Base-by-base conservation (phyloP, 2,329 filamentous ascomycete genomes). In the Trichoderma sp. region DNA sequence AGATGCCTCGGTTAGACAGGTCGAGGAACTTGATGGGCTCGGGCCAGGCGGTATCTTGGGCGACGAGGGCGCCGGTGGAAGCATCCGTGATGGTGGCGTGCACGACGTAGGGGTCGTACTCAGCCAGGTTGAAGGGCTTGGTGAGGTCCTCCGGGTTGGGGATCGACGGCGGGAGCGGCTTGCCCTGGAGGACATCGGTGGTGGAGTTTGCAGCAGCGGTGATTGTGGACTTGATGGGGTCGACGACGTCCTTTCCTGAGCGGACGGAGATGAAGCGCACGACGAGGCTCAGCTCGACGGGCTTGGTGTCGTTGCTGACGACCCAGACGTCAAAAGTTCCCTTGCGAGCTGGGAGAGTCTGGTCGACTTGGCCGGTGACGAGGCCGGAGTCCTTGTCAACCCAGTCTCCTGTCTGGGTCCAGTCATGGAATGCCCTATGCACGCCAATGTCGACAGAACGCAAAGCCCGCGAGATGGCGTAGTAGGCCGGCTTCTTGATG, bases 11-110 rank as follows among this genome's bases (percentile, higher is more conserved):
- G 50, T 84, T 79, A 13, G 81, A 78, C 55, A 90, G 80, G 73
- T 86, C 83, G 1, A 89, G 77, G 73, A 89, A 90, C 78, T 91
- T 91, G 65, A 91, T 74, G 1, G 89, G 89, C 62, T 91, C 86
- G 1, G 88, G 88, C 88, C 89, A 91, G 34, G 87, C 86, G 13
- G 84, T 81, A 71, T 87, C 86, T 15, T 83, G 79, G 4, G 86
- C 82, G 2, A 87, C 76, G 17, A 83, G 76, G 20, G 78, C 72
- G 0, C 80, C 75, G 2, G 81, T 76, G 6, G 81, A 73, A 8
- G 32, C 39, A n/a, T 70, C 66, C 2, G 80, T 75, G 2, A 89
- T 75, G 34, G 82, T 81, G 1, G 83, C 84, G 9, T 83, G 80
- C 26, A 88, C 83, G 3, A 88, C 82, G n/a, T 83, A 85, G 1